Evolutionary conservation across 495 filamentous ascomycete genomes (phyloP).

Genomic region (Talaromyces ruber): DNA sequence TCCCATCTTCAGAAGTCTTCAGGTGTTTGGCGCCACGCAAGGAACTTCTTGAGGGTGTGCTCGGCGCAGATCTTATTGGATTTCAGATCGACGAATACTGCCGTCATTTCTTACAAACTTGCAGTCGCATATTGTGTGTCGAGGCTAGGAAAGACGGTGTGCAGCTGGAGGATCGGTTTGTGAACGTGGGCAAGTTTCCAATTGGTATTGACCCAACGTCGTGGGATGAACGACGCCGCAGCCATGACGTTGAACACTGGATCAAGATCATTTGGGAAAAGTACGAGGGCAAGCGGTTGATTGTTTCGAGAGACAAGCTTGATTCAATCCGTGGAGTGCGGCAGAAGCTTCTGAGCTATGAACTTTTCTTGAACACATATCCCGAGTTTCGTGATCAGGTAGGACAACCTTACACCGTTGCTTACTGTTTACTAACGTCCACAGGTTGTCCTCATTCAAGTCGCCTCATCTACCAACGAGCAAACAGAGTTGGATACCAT

Average conservation of each 20-base stretch:
- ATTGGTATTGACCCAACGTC: conserved; percentile 56
- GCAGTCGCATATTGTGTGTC: conserved; percentile 70
- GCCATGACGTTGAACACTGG: conserved; percentile 67
- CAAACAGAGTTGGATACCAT: conserved; percentile 78
- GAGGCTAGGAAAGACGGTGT: conserved; percentile 74
- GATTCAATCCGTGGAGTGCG: conserved; percentile 83
- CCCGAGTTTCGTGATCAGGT: conserved; percentile 77
- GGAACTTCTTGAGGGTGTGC: conserved; percentile 73
- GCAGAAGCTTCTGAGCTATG: conserved; percentile 86
- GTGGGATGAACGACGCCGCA: conserved; percentile 61
- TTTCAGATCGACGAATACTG: conserved; percentile 89
- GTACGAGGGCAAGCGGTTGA: conserved; percentile 77
- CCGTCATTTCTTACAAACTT: conserved; percentile 85
- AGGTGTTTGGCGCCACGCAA: conserved; percentile 72
- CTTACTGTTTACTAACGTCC: not conserved
- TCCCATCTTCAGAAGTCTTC: conserved; percentile 88
- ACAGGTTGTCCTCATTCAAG: conserved; percentile 78
- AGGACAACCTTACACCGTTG: conserved; percentile 1
- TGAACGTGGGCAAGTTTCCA: conserved; percentile 33
- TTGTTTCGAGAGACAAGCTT: conserved; percentile 88
- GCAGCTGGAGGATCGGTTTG: conserved; percentile 73
- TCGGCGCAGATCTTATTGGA: conserved; percentile 80
- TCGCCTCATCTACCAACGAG: conserved; percentile 81
- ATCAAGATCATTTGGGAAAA: conserved; percentile 66
- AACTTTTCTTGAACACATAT: conserved; percentile 87